Evolutionary conservation across 257 asterid genomes (phyloP).

Genomic region (Ilex aquifolium): DNA sequence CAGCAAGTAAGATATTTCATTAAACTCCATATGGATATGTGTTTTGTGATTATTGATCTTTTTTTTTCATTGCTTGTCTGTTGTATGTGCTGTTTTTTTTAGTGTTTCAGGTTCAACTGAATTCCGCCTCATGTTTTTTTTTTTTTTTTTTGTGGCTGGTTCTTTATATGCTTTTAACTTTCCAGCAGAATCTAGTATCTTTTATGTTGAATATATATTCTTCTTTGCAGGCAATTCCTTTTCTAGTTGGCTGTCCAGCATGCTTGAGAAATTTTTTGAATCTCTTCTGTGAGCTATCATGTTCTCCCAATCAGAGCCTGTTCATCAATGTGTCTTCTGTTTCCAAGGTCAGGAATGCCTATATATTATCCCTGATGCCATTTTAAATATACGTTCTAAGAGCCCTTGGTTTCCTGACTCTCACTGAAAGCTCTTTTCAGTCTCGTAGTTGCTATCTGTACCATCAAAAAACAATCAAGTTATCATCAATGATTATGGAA

Average conservation of each 20-base stretch:
- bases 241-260: constrained; percentile 99
- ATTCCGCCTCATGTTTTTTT: background rate
- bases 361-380: constrained; percentile 9
- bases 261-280: constrained; percentile 97
- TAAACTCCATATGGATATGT: constrained; percentile 6
- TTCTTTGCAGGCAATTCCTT: constrained; percentile 86
- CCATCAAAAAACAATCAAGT: too few species aligned
- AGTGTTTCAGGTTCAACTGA: background rate
- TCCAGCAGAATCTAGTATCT: too few species aligned
- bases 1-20: constrained; percentile 67
- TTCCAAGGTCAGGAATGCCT: constrained; percentile 49
- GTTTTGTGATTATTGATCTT: background rate
- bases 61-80: background rate
- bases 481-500: background rate
- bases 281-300: constrained; percentile 95
- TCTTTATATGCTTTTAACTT: too few species aligned
- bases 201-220: background rate
- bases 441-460: background rate
- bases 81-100: too few species aligned
- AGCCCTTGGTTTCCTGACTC: background rate
- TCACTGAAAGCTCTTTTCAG: background rate
- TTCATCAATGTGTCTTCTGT: constrained; percentile 87
- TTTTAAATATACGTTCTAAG: background rate
- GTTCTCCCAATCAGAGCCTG: constrained; percentile 97
- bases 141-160: background rate